Evolutionary conservation across 148 eudicot species (phyloP), one percentile per base, ranked within the genome.

Genomic region (Silene latifolia): DNA sequence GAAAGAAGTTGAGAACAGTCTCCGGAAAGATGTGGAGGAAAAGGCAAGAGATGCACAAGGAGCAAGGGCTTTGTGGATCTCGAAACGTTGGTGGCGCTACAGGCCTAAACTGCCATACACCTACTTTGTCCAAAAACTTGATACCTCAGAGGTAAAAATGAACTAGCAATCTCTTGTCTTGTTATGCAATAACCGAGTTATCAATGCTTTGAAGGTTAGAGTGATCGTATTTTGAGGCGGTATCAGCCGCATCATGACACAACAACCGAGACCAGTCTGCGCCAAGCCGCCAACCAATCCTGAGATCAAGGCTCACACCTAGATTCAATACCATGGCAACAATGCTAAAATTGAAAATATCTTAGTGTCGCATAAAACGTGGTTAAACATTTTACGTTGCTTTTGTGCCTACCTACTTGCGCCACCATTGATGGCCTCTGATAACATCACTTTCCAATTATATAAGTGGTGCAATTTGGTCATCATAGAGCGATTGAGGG

Each of bases 11-110:
- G 98, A 91, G 75, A 85, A 86, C 63, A 93, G 94, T 79, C 92
- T 93, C 20, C 93, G 88, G 44, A 89, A 93, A 83, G 97, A 93
- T 81, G 88, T 91, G 42, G 85, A 85, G 54, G 94, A 88, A 80
- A 91, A 87, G 82, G 82, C 79, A 65, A 72, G 85, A 78, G 84
- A 81, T 60, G 75, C 88, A 47, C 77, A 81, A 56, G 94, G 94
- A 72, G 77, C 83, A 54, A 83, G 92, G 80, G 97, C 98, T 48
- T 69, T 93, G 69, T 93, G 98, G 98, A 91, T 93, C 76, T 88
- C 98, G 13, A 93, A 93, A 76, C 90, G 98, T 79, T 93, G 98
- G 98, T 93, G 98, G 98, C 91, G 97, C 39, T 93, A 93, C 79
- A 93, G 98, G 69, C 98, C 98, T 64, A 93, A 89, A 82, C 91